Conservation (phyloP, 2,329 filamentous ascomycete species). For the Aspergillus udagawae region DNA sequence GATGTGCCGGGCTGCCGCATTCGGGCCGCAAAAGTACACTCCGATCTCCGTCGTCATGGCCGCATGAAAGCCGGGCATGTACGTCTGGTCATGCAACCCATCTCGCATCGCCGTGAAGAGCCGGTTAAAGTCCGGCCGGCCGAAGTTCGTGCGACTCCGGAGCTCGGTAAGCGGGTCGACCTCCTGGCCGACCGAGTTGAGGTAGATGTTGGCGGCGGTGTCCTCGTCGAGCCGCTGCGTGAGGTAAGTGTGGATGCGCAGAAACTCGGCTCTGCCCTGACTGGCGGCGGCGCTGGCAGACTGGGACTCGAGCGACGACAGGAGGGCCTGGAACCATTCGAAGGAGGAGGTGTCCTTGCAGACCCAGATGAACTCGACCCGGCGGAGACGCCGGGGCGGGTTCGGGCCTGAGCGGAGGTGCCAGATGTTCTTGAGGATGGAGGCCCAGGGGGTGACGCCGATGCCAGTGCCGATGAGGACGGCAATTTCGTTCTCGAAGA, state of each 20-base stretch:
- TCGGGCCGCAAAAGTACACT: conserved; percentile 97
- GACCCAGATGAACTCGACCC: conserved; percentile 99
- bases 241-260: conserved; percentile 96
- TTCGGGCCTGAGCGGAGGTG: conserved; percentile 87
- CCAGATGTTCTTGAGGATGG: conserved; percentile 96
- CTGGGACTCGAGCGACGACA: conserved; percentile 86
- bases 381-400: conserved; percentile 79
- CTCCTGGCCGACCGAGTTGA: conserved; percentile 86
- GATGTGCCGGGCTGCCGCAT: conserved; percentile 74
- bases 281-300: conserved; percentile 65
- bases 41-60: conserved; percentile 79
- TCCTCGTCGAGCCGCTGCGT: conserved; percentile 90
- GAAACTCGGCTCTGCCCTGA: conserved; percentile 63
- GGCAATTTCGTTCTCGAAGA: conserved; percentile 85
- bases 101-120: conserved; percentile 82
- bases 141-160: conserved; percentile 86
- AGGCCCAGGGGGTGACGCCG: conserved; percentile 81
- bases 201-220: conserved; percentile 91
- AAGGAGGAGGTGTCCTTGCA: conserved; percentile 94
- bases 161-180: conserved; percentile 91
- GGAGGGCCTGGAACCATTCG: conserved; percentile 96
- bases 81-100: conserved; percentile 79
- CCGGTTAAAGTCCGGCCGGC: conserved; percentile 80
- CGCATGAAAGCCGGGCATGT: conserved; percentile 75
- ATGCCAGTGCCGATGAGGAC: conserved; percentile 79